Evolutionary conservation across 2,329 filamentous ascomycete species (phyloP), one percentile per base, ranked within the genome.

Genomic region (Geosmithia morbida): DNA sequence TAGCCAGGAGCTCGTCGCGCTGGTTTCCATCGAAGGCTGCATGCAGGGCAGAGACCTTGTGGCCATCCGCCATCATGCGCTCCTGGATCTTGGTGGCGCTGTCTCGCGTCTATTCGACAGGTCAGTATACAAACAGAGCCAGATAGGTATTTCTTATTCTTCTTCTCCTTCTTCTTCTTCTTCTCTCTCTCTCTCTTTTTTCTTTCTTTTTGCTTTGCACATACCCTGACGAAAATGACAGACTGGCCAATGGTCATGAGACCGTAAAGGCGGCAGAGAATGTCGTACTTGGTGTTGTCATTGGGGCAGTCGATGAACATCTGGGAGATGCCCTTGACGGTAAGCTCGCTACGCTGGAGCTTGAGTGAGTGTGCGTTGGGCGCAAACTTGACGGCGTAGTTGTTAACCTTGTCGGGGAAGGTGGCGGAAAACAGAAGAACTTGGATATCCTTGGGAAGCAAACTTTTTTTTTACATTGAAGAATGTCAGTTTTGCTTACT

Each of bases 171-270:
- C 33, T 2, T n/a, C n/a, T n/a, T 7, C 26, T 44, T 10, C n/a
- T 26, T 26, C 22, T 41, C 4, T 41, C 39, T 43, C 19, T 43
- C 5, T 7, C 19, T 5, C 14, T 41, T 14, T 6, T 2, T n/a
- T 2, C 30, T 39, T 2, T 7, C 26, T 44, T 7, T 29, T 44
- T 10, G 20, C 2, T 10, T 29, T 10, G 13, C 49, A 26, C 71
- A 51, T 68, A 89, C 87, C 74, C 83, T 87, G 63, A 97, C 90
- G 59, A 98, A 98, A 57, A 98, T 97, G 59, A 98, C 95, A 0
- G 92, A 97, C 7, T 90, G 95, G 5, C 89, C 89, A 57, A 97
- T 88, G 16, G 89, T 96, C 78, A 98, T 90, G 43, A 97, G 72
- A 49, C 90, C 89, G 61, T 98, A 98, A 50, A 98, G 84, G 61